Evolutionary conservation across 2,329 filamentous ascomycete species (phyloP), one percentile per base, ranked within the genome.

Genomic region (Phyllosticta paracitricarpa): DNA sequence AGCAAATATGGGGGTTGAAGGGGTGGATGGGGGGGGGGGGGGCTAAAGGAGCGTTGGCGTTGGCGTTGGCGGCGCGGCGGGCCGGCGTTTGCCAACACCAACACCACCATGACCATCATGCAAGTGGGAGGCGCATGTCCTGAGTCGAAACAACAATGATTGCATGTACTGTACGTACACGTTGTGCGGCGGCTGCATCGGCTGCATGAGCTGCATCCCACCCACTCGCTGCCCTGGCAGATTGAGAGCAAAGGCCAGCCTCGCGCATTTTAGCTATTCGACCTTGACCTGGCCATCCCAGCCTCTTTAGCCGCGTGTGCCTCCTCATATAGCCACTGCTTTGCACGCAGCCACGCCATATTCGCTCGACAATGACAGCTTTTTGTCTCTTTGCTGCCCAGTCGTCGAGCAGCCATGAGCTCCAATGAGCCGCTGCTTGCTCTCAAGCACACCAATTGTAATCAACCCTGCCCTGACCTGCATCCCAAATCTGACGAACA

Each of bases 1-100:
- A 77, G 77, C 52, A 95, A 91, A 70, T 96, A 96, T 33, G 60
- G 59, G 17, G 40, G 33, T 8, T 48, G 51, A 19, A 52, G 56
- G 40, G 25, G 26, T 51, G 19, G 40, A n/a, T 28, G 26, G 26
- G 26, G 26, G 26, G n/a, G n/a, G n/a, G n/a, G n/a, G n/a, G n/a
- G 19, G 1, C 28, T 30, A 2, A 28, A 28, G 26, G 9, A 30
- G 28, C 28, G 4, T 8, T 30, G 28, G 28, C 28, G 28, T 30
- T 30, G 26, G 26, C 26, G 26, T 28, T 28, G 28, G 28, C 28
- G 28, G 28, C 28, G 28, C 28, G 28, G 28, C 28, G 28, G 28
- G 28, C 28, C 28, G 28, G 28, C 28, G 28, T 30, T 30, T 30
- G 28, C 28, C 6, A 8, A 30, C 28, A 8, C 28, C 28, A 30